phyloP scores from a whole-genome alignment of 2,329 filamentous ascomycete species.

The Cladosporium velox region DNA sequence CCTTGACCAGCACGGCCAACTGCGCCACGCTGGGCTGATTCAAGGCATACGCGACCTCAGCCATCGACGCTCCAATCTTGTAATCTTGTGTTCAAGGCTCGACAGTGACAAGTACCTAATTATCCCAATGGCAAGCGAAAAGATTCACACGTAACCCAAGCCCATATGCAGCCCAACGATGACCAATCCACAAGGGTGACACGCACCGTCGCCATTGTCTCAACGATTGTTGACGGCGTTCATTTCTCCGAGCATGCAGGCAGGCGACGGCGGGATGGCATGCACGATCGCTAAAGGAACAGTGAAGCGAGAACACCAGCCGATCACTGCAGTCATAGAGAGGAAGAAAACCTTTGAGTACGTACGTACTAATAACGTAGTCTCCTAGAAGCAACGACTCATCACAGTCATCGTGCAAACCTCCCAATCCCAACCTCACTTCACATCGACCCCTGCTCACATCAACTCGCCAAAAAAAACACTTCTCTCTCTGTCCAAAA shows the following conservation, averaged over 20 bases:
- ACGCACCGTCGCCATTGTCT: neutral
- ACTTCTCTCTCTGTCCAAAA: neutral
- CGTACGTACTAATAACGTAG: too few species aligned
- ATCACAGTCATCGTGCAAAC: too few species aligned
- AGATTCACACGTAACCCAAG: neutral
- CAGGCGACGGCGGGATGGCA: too few species aligned
- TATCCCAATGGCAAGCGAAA: neutral
- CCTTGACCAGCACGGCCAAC: neutral
- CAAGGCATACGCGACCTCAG: neutral
- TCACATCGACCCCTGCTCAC: too few species aligned
- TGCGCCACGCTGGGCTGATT: neutral
- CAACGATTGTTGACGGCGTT: neutral
- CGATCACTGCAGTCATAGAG: neutral
- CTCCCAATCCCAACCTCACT: too few species aligned
- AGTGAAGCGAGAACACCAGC: neutral
- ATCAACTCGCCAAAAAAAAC: neutral
- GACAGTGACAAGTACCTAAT: neutral
- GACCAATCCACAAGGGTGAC: neutral
- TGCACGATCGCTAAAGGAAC: neutral
- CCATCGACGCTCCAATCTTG: neutral
- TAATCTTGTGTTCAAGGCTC: neutral
- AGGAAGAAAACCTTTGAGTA: too few species aligned
- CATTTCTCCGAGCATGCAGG: neutral
- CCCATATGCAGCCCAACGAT: neutral
- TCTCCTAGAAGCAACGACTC: too few species aligned